phyloP scores from a whole-genome alignment of 208 protist genomes.

The Acanthamoeba healyi region DNA sequence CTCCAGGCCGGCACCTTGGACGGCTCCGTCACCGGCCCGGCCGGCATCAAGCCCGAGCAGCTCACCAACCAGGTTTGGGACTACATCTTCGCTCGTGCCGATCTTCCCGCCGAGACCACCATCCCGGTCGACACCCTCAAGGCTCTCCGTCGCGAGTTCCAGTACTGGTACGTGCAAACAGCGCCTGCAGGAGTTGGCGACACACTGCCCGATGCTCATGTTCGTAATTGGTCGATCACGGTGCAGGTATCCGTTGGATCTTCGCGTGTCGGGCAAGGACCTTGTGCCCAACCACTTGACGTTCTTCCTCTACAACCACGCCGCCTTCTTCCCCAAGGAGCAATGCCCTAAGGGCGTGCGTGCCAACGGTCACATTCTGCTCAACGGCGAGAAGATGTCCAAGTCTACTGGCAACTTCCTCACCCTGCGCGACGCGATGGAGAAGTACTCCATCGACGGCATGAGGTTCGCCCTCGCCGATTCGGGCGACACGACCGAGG shows the following conservation, averaged over 20 bases:
- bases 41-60: conserved; percentile 95
- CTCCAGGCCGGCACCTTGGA: conserved; percentile 93
- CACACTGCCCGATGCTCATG: too few relatives aligned
- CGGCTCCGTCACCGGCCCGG: conserved; percentile 87
- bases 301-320: conserved; percentile 99
- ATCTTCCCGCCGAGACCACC: conserved; percentile 84
- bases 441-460: conserved; percentile 90
- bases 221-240: too few relatives aligned
- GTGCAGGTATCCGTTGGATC: conserved; percentile 97
- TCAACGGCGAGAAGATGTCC: conserved; percentile 99
- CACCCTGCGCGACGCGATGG: conserved; percentile 91
- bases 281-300: conserved; percentile 99
- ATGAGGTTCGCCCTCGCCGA: conserved; percentile 98
- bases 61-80: conserved; percentile 96
- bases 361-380: conserved; percentile 99
- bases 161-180: conserved; percentile 93
- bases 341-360: conserved; percentile 95
- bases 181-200: too few relatives aligned
- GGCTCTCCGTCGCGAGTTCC: conserved; percentile 96
- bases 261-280: conserved; percentile 99
- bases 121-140: conserved; percentile 90
- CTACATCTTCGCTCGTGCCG: conserved; percentile 94
- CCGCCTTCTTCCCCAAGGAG: conserved; percentile 96
- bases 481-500: conserved; percentile 98
- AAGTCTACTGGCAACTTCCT: conserved; percentile 99